A percentile compares a stretch with the other conserved stretches of the same genome.
phyloP scores from a whole-genome alignment of 2,329 filamentous ascomycete genomes.

The Monilinia polystroma region DNA sequence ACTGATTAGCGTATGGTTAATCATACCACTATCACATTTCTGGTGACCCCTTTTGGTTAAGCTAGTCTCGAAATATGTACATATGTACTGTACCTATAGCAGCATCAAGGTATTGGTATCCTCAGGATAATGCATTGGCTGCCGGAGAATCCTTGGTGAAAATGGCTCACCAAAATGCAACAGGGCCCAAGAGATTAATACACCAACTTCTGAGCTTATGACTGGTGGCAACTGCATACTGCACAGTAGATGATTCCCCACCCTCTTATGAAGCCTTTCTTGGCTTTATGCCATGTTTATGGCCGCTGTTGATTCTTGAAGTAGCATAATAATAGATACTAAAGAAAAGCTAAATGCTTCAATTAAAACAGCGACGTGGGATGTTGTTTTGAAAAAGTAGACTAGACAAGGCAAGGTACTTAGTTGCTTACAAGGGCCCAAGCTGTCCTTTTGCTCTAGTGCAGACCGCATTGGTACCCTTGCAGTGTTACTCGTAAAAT shows the following conservation, averaged over 20 bases:
- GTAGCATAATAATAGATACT: neutral
- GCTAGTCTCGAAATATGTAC: constrained; percentile 5
- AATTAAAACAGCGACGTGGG: constrained; percentile 32
- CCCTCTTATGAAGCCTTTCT: constrained; percentile 6
- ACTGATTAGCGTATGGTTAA: neutral
- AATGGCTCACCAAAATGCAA: neutral
- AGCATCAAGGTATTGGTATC: constrained; percentile 6
- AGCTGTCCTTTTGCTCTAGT: constrained; percentile 13
- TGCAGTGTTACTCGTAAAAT: constrained; percentile 15
- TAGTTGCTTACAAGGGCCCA: constrained; percentile 17
- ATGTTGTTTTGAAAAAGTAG: constrained; percentile 14
- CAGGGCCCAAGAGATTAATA: neutral
- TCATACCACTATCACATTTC: constrained; percentile 4
- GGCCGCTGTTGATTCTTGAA: constrained; percentile 2
- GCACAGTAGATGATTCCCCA: neutral
- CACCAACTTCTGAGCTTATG: neutral
- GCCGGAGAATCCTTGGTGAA: constrained; percentile 4
- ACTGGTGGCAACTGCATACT: constrained; percentile 20
- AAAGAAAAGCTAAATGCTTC: neutral
- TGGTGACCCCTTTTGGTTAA: constrained; percentile 1
- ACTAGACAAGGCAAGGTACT: constrained; percentile 10
- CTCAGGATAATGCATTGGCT: constrained; percentile 2
- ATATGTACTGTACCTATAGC: constrained; percentile 15
- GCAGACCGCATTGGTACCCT: constrained; percentile 20
- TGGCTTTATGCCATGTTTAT: constrained; percentile 13